These are phyloP conservation scores for Xylaria venustula DNA, from an alignment of 495 filamentous ascomycete genomes.

Conservation along the genomic window DNA sequence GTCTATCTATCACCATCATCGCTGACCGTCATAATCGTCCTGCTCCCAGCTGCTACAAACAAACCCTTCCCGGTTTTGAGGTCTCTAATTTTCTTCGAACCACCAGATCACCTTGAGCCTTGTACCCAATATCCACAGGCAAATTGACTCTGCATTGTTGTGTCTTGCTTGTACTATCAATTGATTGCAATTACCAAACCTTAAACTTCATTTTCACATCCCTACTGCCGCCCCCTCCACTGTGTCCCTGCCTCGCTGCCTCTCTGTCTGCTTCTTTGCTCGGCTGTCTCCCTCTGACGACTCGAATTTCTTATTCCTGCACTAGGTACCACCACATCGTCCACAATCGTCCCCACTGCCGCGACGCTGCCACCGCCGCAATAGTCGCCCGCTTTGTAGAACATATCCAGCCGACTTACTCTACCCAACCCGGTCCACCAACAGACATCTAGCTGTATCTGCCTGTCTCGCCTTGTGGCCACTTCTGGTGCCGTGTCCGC, in stretches of 20 bases:
- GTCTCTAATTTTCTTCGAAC: not conserved
- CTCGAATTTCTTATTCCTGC: not conserved
- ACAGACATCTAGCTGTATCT: not conserved
- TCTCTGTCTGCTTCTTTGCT: not conserved
- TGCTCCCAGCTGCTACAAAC: constrained; percentile 6
- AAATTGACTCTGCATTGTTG: not conserved
- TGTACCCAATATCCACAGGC: not conserved
- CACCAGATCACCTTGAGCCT: not conserved
- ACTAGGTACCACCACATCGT: not conserved
- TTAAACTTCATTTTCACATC: not conserved
- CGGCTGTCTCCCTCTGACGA: not conserved
- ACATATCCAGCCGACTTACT: not conserved
- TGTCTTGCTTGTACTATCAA: constrained; percentile 1
- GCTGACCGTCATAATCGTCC: constrained; percentile 14
- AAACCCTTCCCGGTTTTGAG: not conserved
- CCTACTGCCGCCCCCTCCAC: not conserved
- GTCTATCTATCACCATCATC: not conserved
- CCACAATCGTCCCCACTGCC: not conserved
- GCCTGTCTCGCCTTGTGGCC: not conserved
- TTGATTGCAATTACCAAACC: not conserved
- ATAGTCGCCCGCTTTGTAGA: not conserved
- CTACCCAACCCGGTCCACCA: not conserved
- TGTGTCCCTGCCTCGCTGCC: not conserved
- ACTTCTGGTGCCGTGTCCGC: not conserved
- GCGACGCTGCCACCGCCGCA: not conserved